Evolutionary conservation across 306 rosid genomes (phyloP), one percentile per base, ranked within the genome.

Genomic region (Rubus parviflorus): DNA sequence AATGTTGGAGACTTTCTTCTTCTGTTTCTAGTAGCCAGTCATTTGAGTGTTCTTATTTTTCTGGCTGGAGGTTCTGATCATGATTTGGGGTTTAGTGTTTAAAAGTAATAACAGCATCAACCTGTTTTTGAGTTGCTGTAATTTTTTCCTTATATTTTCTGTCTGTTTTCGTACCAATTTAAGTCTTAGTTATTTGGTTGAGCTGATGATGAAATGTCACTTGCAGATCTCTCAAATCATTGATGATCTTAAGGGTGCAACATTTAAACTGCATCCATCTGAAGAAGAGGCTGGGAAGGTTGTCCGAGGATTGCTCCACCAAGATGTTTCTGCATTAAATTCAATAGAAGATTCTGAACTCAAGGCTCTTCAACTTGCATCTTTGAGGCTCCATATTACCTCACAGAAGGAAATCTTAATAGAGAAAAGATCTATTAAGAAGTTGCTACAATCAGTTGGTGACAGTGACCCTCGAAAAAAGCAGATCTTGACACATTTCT

Each of bases 281-380:
- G 98, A 89, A 75, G 96, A 81, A 83, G 96, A 83, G 81, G 90
- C 92, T 58, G 94, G 96, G 81, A 88, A 77, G 88, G 83, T 82
- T 66, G 8, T 90, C 80, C 80, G 72, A 63, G 81, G 87, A 47
- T 73, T 90, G 85, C 82, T 92, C 69, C 88, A 86, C 76, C 83
- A 68, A 72, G 83, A 43, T 54, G 23, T 79, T 76, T 81, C 86
- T 40, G 62, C 83, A 51, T 81, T 96, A 9, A 90, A 87, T 72
- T 85, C 88, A 66, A 5, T 6, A 68, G 93, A 89, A 77, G 74
- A 20, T 35, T 85, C 83, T 78, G 91, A 89, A 75, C 75, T 86
- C 68, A 81, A 69, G 81, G 79, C 89, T 81, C 83, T 94, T 79
- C 90, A 86, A 80, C 82, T 82, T 83, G 94, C 89, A 23, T 86